phyloP scores from a whole-genome alignment of 1,284 basidiomycete genomes.

The Xanthoconium separans region DNA sequence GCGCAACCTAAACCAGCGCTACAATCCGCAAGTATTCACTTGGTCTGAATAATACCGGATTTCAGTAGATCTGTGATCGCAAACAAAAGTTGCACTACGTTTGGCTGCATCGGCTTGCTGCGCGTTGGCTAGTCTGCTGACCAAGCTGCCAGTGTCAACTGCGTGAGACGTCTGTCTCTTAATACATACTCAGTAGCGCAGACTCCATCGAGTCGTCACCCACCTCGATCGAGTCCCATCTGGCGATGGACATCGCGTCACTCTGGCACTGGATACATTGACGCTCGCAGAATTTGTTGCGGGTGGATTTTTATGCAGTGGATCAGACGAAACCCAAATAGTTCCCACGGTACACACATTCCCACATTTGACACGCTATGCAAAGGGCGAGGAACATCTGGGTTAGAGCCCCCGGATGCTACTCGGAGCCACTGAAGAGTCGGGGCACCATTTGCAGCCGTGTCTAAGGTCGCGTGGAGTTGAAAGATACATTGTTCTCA shows the following conservation, averaged over 20 bases:
- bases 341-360: constrained; percentile 41
- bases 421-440: constrained; percentile 10
- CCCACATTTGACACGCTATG: constrained; percentile 42
- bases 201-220: constrained; percentile 25
- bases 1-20: no score
- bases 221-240: constrained; percentile 44
- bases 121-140: no score
- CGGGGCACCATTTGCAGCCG: neutral
- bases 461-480: no score
- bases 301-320: constrained; percentile 38
- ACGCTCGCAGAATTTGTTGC: constrained; percentile 60
- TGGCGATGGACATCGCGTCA: constrained; percentile 38
- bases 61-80: no score
- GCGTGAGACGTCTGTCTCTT: no score
- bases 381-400: constrained; percentile 38
- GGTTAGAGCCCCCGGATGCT: constrained; percentile 14
- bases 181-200: no score
- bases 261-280: constrained; percentile 58
- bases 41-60: no score
- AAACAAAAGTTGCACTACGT: no score
- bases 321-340: constrained; percentile 37
- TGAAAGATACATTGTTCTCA: no score
- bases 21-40: no score
- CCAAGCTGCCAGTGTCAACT: no score
- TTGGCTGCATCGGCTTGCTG: no score